Evolutionary conservation across 1,284 basidiomycete species (phyloP).

Genomic region (Rhodotorula sp.): DNA sequence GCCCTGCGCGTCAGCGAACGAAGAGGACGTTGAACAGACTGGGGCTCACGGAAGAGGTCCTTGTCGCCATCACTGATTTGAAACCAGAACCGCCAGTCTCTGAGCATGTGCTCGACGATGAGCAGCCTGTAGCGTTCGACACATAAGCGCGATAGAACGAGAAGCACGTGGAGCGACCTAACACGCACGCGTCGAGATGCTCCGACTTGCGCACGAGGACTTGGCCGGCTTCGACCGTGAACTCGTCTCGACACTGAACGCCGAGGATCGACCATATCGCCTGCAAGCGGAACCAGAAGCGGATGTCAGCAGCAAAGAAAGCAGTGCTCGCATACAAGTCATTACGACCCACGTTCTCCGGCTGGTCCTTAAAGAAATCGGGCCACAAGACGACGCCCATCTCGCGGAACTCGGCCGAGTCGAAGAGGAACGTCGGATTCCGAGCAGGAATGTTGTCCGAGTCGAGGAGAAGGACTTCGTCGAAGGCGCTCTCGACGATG

Average conservation of each 20-base stretch:
- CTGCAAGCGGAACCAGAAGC: slow-evolving; percentile 35
- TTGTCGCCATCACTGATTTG: slow-evolving; percentile 56
- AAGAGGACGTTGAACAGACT: neutral
- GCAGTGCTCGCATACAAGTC: neutral
- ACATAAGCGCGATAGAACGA: accelerated
- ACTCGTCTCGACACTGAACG: slow-evolving; percentile 56
- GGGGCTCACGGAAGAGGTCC: slow-evolving; percentile 52
- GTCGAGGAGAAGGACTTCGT: slow-evolving; percentile 55
- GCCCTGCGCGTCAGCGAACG: no score
- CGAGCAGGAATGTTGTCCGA: slow-evolving; percentile 49
- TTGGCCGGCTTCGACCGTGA: slow-evolving; percentile 55
- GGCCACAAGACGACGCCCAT: slow-evolving; percentile 48
- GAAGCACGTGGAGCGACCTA: neutral
- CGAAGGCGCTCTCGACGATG: slow-evolving; percentile 52
- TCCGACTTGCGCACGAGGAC: slow-evolving; percentile 54
- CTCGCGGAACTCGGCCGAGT: slow-evolving; percentile 50
- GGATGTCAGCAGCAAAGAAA: slow-evolving; percentile 11
- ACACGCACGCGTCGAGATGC: slow-evolving; percentile 51
- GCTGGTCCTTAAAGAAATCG: slow-evolving; percentile 50
- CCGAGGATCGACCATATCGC: slow-evolving; percentile 55
- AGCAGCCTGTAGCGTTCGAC: slow-evolving; percentile 41
- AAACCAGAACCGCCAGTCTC: slow-evolving; percentile 53
- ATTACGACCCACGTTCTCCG: slow-evolving; percentile 25
- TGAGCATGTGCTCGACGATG: slow-evolving; percentile 53
- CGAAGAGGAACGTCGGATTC: slow-evolving; percentile 53